Evolutionary conservation across 2,329 filamentous ascomycete species (phyloP), one percentile per base, ranked within the genome.

Genomic region (Harringtonia aguacate): DNA sequence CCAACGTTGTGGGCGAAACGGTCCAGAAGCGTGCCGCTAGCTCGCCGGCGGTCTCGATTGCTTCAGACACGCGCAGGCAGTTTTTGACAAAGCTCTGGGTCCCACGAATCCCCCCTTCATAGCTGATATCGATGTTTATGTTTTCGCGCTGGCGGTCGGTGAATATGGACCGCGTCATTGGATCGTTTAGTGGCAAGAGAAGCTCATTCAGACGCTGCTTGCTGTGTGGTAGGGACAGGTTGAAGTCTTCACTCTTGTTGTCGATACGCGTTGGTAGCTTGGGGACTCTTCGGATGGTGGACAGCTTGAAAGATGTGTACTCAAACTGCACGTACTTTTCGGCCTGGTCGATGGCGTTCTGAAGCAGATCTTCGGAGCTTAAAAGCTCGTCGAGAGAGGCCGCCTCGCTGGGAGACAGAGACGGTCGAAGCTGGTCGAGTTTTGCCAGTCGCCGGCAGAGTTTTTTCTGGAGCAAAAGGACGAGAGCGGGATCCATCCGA

Each of bases 361-460:
- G n/a, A n/a, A n/a, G n/a, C n/a, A n/a, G n/a, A n/a, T n/a, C n/a
- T n/a, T n/a, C n/a, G n/a, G n/a, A n/a, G n/a, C n/a, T n/a, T n/a
- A n/a, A n/a, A n/a, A n/a, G n/a, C n/a, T n/a, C n/a, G n/a, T n/a
- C n/a, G n/a, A n/a, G n/a, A n/a, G n/a, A n/a, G 1, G 21, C 4
- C 8, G 5, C 3, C 6, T 31, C 6, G 3, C 24, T 3, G 2
- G 4, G 15, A 1, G 13, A 8, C 3, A 29, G 30, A 1, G 14
- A n/a, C n/a, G n/a, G 10, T 27, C 24, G 24, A 27, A 27, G 24
- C 24, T 27, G 52, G 28, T 78, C 69, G 0, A 82, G 52, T 53
- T 83, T 83, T 0, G 68, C 70, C 14, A 82, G 64, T 0, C 77
- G 70, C 20, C 73, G 67, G 48, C 68, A 70, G 1, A 81, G 57